Base-by-base conservation (phyloP, 345 rosid species). In the Eucalyptus guilfoylei region DNA sequence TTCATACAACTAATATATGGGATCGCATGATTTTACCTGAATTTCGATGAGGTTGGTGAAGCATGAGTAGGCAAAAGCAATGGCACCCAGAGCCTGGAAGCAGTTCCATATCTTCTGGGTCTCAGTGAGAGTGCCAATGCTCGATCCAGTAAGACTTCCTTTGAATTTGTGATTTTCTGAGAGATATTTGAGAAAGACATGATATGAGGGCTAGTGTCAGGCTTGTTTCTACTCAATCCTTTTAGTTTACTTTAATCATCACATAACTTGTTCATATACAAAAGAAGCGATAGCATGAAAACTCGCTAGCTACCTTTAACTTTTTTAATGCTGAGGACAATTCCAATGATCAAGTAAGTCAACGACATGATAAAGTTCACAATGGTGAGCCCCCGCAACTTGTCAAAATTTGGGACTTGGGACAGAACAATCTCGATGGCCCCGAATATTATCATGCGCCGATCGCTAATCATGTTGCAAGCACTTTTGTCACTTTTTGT, bases 361-460 rank as follows among this genome's bases (percentile, higher is more conserved):
- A 96, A 96, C 40, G 99, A 96, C 99, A 96, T 96, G 87, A 95
- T 94, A 13, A 99, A 96, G 21, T 96, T 99, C 15, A 96, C 93
- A 86, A 95, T 93, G 62, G 99, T 95, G 88, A 96, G 95, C 98
- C 98, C 96, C 96, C 94, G 95, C 50, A 96, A 90, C 92, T 94
- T 98, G 88, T 95, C 96, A 89, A 96, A 96, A 69, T 94, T 96
- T 28, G 96, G 98, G 89, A 96, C 96, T 89, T 96, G 99, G 14
- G 98, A 96, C 85, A 94, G 88, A 32, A 96, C 5, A 28, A 96
- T 92, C 87, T 96, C 92, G 4, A 89, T 55, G 14, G 94, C 37
- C 23, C 98, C 99, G 52, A 96, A 96, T 5, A 88, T 94, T 44
- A 96, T 92, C 96, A 95, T 95, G 92, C 91, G 94, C 15, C 92